Conservation (phyloP, 2,329 filamentous ascomycete genomes). For the Exophiala sideris region DNA sequence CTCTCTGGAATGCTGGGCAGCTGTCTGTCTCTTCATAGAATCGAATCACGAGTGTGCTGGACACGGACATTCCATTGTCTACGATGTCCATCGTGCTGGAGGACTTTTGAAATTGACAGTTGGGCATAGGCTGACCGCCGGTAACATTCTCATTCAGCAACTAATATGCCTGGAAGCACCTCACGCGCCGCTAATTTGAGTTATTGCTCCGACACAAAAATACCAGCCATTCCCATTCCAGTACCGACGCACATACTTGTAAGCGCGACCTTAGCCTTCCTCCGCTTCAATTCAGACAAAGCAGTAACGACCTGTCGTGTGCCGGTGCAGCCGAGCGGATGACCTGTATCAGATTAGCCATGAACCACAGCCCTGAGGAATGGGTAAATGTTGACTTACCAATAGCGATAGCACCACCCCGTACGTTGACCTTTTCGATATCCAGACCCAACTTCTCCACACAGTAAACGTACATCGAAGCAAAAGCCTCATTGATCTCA, state of each 20-base stretch:
- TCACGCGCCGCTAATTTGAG: not conserved
- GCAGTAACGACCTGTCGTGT: conserved; percentile 90
- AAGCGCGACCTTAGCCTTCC: conserved; percentile 77
- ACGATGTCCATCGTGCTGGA: no score
- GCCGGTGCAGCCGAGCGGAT: conserved; percentile 91
- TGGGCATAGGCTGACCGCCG: no score
- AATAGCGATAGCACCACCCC: conserved; percentile 75
- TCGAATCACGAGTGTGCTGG: no score
- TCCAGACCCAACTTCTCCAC: conserved; percentile 81
- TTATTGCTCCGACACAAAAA: conserved; percentile 67
- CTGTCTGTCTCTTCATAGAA: no score
- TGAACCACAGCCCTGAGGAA: conserved; percentile 79
- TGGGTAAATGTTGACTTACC: conserved; percentile 56
- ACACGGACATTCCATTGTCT: no score
- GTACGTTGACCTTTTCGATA: conserved; percentile 87
- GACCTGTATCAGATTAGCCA: conserved; percentile 76
- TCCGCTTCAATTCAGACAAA: conserved; percentile 82
- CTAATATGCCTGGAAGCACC: not conserved
- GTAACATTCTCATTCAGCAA: no score
- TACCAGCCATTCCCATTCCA: conserved; percentile 75
- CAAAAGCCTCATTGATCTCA: conserved; percentile 99
- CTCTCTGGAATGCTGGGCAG: no score
- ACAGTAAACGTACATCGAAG: conserved; percentile 84
- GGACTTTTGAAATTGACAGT: no score
- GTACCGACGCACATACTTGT: conserved; percentile 97